A percentile compares a stretch with the other conserved stretches of the same genome.
Evolutionary conservation across 2,329 filamentous ascomycete genomes (phyloP).

Genomic region (Tolypocladium inflatum): DNA sequence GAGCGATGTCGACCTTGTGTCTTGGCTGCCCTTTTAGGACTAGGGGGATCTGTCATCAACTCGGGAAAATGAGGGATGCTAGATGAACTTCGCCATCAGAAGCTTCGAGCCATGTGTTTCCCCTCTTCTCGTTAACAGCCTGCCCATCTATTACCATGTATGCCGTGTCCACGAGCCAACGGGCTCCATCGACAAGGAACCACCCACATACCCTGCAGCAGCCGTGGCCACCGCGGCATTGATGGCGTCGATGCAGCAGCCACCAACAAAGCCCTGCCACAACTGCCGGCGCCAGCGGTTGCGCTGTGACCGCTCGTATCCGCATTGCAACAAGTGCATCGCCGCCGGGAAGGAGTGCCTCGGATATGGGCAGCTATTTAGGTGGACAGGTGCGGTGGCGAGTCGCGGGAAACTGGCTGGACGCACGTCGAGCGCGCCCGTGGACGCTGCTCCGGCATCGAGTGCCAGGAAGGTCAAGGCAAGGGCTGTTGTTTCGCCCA

Average conservation of each 20-base stretch:
- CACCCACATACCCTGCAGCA: neutral
- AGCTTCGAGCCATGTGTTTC: neutral
- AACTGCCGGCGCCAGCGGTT: conserved; percentile 44
- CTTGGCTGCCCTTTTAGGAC: conserved; percentile 19
- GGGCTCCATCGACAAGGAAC: conserved; percentile 5
- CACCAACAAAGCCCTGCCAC: conserved; percentile 33
- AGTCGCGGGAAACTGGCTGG: conserved; percentile 32
- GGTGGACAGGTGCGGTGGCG: conserved; percentile 40
- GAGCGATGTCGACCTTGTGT: conserved; percentile 6
- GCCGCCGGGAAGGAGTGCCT: conserved; percentile 39
- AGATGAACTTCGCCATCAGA: neutral
- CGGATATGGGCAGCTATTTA: conserved; percentile 42
- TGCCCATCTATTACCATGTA: conserved; percentile 3
- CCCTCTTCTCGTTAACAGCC: neutral
- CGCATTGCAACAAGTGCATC: conserved; percentile 41
- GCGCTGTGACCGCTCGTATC: conserved; percentile 41
- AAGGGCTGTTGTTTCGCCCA: neutral
- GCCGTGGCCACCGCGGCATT: neutral
- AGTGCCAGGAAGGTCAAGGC: neutral
- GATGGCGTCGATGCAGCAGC: conserved; percentile 5
- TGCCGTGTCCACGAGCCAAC: conserved; percentile 2
- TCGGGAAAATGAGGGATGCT: neutral
- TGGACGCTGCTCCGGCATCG: conserved; percentile 5
- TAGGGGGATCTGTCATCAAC: conserved; percentile 12
- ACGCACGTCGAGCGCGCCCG: conserved; percentile 24